These are phyloP conservation scores for Salvia sclarea DNA, from an alignment of 305 asterid genomes.

Conservation along the genomic window DNA sequence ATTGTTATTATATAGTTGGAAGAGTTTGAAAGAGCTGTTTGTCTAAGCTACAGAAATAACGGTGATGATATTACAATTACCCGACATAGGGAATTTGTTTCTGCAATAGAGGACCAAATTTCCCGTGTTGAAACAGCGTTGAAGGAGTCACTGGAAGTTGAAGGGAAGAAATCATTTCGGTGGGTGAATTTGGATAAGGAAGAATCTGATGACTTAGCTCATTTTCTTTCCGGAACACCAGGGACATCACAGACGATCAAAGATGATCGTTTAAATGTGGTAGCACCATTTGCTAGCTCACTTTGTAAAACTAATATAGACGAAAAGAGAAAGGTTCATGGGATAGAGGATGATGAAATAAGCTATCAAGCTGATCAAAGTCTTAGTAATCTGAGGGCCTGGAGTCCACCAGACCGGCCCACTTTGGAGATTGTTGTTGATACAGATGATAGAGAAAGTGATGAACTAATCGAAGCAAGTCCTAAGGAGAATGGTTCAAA, in stretches of 20 bases:
- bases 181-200: constrained; percentile 75
- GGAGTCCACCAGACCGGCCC: constrained; percentile 40
- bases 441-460: constrained; percentile 33
- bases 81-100: constrained; percentile 71
- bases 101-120: constrained; percentile 71
- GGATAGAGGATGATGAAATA: constrained; percentile 33
- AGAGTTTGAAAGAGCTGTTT: constrained; percentile 84
- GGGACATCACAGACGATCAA: constrained; percentile 26
- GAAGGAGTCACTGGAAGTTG: constrained; percentile 51
- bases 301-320: constrained; percentile 20
- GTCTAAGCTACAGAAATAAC: constrained; percentile 62
- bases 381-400: constrained; percentile 33
- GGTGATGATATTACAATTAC: constrained; percentile 58
- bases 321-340: constrained; percentile 32
- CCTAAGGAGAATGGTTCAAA: constrained; percentile 64
- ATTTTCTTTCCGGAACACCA: constrained; percentile 65
- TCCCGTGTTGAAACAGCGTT: constrained; percentile 57
- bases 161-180: constrained; percentile 59
- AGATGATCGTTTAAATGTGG: constrained; percentile 33
- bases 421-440: constrained; percentile 65
- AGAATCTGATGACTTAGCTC: constrained; percentile 70
- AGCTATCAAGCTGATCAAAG: constrained; percentile 39
- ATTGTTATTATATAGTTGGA: constrained; percentile 57
- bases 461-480: constrained; percentile 46
- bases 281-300: constrained; percentile 26